Percentiles rank a stretch among this genome's conserved stretches.
These are phyloP conservation scores for Xylariaceae sp. DNA, from an alignment of 2,329 filamentous ascomycete genomes.

Conservation along the genomic window DNA sequence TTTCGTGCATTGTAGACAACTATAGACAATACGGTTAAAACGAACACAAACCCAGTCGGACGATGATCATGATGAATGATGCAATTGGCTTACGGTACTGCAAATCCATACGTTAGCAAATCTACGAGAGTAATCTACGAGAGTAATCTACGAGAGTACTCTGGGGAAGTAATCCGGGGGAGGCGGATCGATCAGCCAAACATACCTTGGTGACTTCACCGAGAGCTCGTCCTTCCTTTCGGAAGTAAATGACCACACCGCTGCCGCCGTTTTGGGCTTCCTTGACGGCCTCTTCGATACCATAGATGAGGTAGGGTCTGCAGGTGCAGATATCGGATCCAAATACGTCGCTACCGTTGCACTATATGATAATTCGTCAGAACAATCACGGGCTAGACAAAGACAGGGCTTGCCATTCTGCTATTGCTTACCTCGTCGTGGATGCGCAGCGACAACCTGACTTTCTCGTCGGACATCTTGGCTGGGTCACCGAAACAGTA, in stretches of 20 bases:
- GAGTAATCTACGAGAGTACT: too few species aligned
- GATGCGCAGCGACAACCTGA: constrained; percentile 74
- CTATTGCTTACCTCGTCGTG: constrained; percentile 53
- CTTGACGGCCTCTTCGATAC: constrained; percentile 94
- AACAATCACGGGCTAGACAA: not conserved
- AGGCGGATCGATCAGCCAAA: not conserved
- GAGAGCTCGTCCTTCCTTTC: constrained; percentile 90
- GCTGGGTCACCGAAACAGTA: constrained; percentile 95
- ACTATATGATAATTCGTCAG: constrained; percentile 40
- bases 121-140: not conserved
- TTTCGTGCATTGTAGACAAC: constrained; percentile 76
- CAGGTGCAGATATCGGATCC: constrained; percentile 98
- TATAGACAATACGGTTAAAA: constrained; percentile 24
- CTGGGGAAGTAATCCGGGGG: constrained; percentile 9
- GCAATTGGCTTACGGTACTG: constrained; percentile 42
- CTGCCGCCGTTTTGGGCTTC: constrained; percentile 91
- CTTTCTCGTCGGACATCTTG: constrained; percentile 84
- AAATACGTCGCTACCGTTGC: constrained; percentile 96
- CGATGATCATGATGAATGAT: constrained; percentile 10
- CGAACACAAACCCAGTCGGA: constrained; percentile 16
- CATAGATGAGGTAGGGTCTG: constrained; percentile 90
- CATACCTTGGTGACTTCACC: constrained; percentile 93
- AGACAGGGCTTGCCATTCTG: constrained; percentile 1
- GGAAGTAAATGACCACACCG: constrained; percentile 96
- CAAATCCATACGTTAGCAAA: constrained; percentile 29